Conservation (phyloP, 2,329 filamentous ascomycete genomes). For the Metarhizium humberi region DNA sequence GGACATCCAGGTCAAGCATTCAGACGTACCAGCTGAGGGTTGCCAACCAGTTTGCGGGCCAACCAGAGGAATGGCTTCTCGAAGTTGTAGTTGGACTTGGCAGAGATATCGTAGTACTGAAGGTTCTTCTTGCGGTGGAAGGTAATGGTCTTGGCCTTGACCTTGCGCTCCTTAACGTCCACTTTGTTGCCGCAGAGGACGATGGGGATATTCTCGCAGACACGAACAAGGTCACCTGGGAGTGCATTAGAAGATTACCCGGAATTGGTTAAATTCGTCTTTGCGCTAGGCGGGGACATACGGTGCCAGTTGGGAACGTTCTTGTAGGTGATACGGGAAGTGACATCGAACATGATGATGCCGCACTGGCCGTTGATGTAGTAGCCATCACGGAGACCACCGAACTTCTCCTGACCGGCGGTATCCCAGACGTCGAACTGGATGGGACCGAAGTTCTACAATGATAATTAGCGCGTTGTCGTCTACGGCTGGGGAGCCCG, state of each 20-base stretch:
- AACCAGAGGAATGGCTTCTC: slow-evolving; percentile 99
- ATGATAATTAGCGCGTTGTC: slow-evolving; percentile 9
- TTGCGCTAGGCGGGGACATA: slow-evolving; percentile 42
- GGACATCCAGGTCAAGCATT: not conserved
- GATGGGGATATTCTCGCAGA: slow-evolving; percentile 98
- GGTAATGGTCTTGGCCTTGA: slow-evolving; percentile 99
- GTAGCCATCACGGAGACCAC: slow-evolving; percentile 97
- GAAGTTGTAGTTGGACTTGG: slow-evolving; percentile 99
- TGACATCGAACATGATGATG: slow-evolving; percentile 99
- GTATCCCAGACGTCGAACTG: slow-evolving; percentile 99
- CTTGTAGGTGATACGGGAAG: slow-evolving; percentile 99
- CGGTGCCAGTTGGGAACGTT: slow-evolving; percentile 99
- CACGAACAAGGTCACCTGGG: slow-evolving; percentile 89
- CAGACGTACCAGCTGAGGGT: slow-evolving; percentile 41
- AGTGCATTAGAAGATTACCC: slow-evolving; percentile 9
- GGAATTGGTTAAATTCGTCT: not conserved
- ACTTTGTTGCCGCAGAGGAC: slow-evolving; percentile 99
- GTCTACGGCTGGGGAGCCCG: not conserved
- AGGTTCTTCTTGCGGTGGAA: slow-evolving; percentile 99
- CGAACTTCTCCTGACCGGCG: slow-evolving; percentile 98
- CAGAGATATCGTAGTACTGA: slow-evolving; percentile 99
- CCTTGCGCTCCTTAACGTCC: slow-evolving; percentile 99
- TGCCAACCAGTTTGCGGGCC: slow-evolving; percentile 95
- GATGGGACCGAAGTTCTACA: slow-evolving; percentile 82
- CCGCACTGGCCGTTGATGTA: slow-evolving; percentile 99